A percentile compares a stretch with the other conserved stretches of the same genome.
Conservation (phyloP, 2,329 filamentous ascomycete species). For the Cercospora sp. region DNA sequence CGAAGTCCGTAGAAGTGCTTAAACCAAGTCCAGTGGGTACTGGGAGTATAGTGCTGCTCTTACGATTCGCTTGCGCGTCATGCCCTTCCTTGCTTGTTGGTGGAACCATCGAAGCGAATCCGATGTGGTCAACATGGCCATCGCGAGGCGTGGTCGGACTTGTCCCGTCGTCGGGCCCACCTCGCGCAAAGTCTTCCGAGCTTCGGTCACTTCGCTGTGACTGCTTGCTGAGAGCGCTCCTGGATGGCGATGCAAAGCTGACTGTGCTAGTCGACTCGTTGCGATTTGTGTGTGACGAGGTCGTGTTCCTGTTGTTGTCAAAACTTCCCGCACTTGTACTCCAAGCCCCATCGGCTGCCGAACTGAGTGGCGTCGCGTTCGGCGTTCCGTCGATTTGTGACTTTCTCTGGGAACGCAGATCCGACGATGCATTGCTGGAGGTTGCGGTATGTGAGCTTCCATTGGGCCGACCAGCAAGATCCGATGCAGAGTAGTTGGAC, state of each 20-base stretch:
- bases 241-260: slow-evolving; percentile 6
- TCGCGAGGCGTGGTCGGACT: slow-evolving; percentile 6
- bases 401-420: background rate
- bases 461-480: background rate
- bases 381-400: background rate
- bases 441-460: background rate
- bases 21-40: slow-evolving; percentile 19
- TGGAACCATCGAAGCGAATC: background rate
- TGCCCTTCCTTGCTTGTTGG: background rate
- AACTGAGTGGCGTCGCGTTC: background rate
- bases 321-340: background rate
- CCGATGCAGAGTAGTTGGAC: background rate
- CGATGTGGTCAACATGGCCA: background rate
- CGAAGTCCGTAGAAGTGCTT: slow-evolving; percentile 22
- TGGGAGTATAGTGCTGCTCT: slow-evolving; percentile 10
- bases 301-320: background rate
- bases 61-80: background rate
- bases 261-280: background rate
- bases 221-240: slow-evolving; percentile 5
- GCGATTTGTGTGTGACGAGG: background rate
- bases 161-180: slow-evolving; percentile 11
- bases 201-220: slow-evolving; percentile 17
- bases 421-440: background rate
- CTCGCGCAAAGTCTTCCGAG: slow-evolving; percentile 20
- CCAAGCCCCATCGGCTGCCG: background rate